phyloP scores from a whole-genome alignment of 2,329 filamentous ascomycete genomes.

The Botrytis aclada region DNA sequence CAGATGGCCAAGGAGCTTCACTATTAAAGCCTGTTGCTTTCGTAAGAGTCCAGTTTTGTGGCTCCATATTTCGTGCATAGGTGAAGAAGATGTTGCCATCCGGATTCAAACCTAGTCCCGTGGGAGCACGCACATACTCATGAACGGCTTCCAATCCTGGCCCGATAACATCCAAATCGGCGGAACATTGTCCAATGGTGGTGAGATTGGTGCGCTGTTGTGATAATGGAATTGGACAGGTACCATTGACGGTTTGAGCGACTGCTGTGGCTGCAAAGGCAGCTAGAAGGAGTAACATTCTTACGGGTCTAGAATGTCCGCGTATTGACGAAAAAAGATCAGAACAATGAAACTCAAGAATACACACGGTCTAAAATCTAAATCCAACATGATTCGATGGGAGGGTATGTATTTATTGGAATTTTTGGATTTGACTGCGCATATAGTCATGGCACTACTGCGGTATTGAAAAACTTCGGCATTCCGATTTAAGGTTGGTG shows the following conservation, averaged over 20 bases:
- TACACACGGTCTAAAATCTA: neutral
- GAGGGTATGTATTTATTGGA: neutral
- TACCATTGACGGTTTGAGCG: neutral
- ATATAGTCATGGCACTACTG: neutral
- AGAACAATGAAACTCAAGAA: neutral
- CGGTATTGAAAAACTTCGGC: neutral
- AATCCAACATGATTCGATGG: no score
- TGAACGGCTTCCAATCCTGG: neutral
- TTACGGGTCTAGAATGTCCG: neutral
- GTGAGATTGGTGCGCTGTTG: neutral
- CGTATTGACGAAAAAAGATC: neutral
- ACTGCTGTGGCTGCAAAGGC: neutral
- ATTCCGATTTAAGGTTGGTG: neutral
- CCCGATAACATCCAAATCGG: constrained; percentile 6
- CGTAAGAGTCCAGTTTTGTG: neutral
- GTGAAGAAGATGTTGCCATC: constrained; percentile 5
- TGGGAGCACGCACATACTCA: neutral
- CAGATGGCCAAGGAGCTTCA: constrained; percentile 9
- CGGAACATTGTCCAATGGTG: neutral
- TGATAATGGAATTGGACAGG: neutral
- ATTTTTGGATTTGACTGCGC: neutral
- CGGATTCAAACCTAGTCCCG: neutral
- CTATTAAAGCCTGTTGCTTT: neutral
- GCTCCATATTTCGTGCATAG: constrained; percentile 3
- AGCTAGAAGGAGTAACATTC: neutral